Percentiles rank a stretch among this genome's conserved stretches.
Conservation (phyloP, 768 basidiomycete genomes). For the Tricholoma sp. region DNA sequence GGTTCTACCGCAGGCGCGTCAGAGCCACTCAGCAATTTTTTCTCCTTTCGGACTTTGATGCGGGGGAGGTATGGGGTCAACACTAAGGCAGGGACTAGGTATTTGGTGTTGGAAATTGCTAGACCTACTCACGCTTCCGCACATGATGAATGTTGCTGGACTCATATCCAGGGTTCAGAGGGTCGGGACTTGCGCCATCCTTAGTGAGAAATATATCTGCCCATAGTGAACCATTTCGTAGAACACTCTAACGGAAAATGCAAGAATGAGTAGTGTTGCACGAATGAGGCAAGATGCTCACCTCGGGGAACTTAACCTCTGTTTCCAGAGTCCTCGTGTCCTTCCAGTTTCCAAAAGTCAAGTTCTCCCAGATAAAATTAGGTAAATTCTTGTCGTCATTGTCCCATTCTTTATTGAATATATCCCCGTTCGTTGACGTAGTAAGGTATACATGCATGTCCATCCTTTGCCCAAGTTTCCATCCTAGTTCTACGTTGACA, state of each 20-base stretch:
- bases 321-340: constrained; percentile 53
- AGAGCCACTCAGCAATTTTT: constrained; percentile 62
- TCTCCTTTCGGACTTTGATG: constrained; percentile 70
- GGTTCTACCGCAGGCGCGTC: constrained; percentile 34
- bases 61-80: constrained; percentile 82
- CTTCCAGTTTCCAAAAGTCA: constrained; percentile 74
- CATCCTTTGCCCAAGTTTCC: constrained; percentile 55
- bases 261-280: neutral
- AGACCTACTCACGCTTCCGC: constrained; percentile 58
- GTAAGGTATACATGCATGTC: constrained; percentile 75
- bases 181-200: constrained; percentile 62
- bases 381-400: constrained; percentile 54
- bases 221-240: constrained; percentile 78
- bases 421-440: constrained; percentile 55
- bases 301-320: constrained; percentile 64
- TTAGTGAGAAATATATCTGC: constrained; percentile 75
- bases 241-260: constrained; percentile 48
- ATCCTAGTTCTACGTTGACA: constrained; percentile 46
- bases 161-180: constrained; percentile 47
- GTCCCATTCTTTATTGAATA: constrained; percentile 50
- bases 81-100: constrained; percentile 37
- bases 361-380: constrained; percentile 70
- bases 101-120: constrained; percentile 3
- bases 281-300: constrained; percentile 24
- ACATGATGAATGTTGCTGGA: constrained; percentile 59